Evolutionary conservation across 768 basidiomycete species (phyloP).

Genomic region (Amanita exitialis): DNA sequence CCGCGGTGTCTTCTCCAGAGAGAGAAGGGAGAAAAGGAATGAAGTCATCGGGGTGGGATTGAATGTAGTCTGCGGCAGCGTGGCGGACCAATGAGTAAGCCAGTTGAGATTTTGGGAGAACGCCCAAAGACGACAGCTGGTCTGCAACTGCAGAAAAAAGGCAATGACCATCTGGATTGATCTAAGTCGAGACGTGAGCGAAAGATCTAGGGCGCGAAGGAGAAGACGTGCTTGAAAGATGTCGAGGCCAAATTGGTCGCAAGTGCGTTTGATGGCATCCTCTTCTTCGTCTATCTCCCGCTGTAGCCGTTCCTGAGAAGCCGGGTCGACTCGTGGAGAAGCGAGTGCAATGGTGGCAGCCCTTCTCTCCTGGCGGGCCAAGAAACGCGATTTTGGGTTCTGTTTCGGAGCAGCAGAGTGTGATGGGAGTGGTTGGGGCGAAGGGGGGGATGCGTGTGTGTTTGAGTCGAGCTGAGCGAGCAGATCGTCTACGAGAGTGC

Average conservation of each 20-base stretch:
- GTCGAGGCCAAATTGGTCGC: conserved; percentile 37
- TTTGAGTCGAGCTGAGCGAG: conserved; percentile 62
- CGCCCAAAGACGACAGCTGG: conserved; percentile 68
- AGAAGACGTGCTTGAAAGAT: not conserved
- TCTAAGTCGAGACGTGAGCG: conserved; percentile 31
- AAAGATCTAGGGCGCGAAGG: not conserved
- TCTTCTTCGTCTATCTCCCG: conserved; percentile 64
- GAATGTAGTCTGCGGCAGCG: conserved; percentile 75
- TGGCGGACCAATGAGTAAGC: conserved; percentile 51
- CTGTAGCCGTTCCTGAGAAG: conserved; percentile 47
- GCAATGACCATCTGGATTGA: conserved; percentile 94
- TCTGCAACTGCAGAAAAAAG: conserved; percentile 92
- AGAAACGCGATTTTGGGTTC: conserved; percentile 53
- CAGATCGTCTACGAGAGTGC: conserved; percentile 65
- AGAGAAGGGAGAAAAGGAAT: conserved; percentile 82
- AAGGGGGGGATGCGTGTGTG: conserved; percentile 27
- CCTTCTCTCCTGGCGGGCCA: conserved; percentile 69
- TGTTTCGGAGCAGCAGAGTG: conserved; percentile 30
- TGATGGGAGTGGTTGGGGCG: conserved; percentile 29
- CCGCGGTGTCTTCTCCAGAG: conserved; percentile 60
- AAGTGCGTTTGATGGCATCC: conserved; percentile 48
- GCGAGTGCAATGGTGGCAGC: conserved; percentile 52
- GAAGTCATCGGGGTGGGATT: conserved; percentile 79
- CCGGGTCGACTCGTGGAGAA: conserved; percentile 41
- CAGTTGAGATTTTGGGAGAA: conserved; percentile 49